Evolutionary conservation across 169 alveolate genomes (phyloP).

Genomic region (Eimeria brunetti): DNA sequence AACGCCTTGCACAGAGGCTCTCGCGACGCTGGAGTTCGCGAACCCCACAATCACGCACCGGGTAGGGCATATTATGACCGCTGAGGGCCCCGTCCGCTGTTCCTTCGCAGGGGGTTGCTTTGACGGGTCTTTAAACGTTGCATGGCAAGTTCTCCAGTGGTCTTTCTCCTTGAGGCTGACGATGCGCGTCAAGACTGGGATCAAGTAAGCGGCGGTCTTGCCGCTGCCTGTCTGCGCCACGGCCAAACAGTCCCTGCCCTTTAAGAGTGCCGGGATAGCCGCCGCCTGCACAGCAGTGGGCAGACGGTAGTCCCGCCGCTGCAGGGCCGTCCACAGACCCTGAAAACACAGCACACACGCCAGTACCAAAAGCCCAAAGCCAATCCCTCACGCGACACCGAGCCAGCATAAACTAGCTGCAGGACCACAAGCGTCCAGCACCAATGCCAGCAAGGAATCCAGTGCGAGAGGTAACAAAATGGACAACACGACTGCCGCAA

Average conservation of each 20-base stretch:
- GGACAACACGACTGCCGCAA: not conserved
- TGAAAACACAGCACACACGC: not conserved
- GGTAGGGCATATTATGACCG: conserved; percentile 69
- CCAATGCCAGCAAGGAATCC: not conserved
- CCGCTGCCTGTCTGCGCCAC: conserved; percentile 99
- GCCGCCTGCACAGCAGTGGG: conserved; percentile 99
- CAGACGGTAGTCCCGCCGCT: conserved; percentile 90
- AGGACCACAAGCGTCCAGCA: not conserved
- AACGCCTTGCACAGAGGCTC: not conserved
- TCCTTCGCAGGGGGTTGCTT: conserved; percentile 17
- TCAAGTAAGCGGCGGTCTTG: conserved; percentile 98
- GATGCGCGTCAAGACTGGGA: conserved; percentile 97
- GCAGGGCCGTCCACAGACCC: conserved; percentile 74
- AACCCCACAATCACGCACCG: conserved; percentile 41
- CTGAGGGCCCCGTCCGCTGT: conserved; percentile 70
- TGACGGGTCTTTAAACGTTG: not conserved
- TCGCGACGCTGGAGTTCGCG: not conserved
- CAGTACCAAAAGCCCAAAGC: not conserved
- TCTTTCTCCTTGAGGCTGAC: conserved; percentile 93
- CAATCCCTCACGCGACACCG: not conserved
- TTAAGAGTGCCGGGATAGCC: conserved; percentile 93
- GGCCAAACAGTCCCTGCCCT: conserved; percentile 95
- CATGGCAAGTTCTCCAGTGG: conserved; percentile 43
- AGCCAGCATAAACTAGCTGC: not conserved
- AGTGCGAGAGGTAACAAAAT: not conserved